Percentiles rank a stretch among this genome's conserved stretches.
Conservation (phyloP, 2,329 filamentous ascomycete genomes). For the Dryadomyces quercus-mongolicae region DNA sequence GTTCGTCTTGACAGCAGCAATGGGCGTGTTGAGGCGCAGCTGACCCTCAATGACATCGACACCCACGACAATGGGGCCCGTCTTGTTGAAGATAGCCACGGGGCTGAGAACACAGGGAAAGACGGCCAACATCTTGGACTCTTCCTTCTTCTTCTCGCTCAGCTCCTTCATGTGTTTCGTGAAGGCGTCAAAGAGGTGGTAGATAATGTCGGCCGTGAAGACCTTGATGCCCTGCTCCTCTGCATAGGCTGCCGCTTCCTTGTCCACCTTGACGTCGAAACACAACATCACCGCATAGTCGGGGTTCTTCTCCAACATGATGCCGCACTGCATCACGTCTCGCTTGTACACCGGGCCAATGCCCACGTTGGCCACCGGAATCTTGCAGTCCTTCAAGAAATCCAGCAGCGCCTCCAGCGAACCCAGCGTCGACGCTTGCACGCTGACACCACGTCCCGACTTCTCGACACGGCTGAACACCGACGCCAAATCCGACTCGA, state of each 20-base stretch:
- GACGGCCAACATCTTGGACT: conserved; percentile 87
- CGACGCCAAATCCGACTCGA: conserved; percentile 86
- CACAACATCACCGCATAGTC: conserved; percentile 99
- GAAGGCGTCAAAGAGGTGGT: conserved; percentile 94
- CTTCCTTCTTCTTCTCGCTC: conserved; percentile 86
- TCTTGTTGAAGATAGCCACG: conserved; percentile 98
- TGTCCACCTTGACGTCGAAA: conserved; percentile 99
- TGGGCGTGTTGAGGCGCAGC: conserved; percentile 76
- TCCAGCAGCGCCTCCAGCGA: conserved; percentile 93
- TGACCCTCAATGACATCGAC: conserved; percentile 90
- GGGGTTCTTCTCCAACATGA: conserved; percentile 91
- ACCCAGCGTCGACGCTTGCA: conserved; percentile 93
- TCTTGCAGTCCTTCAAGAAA: conserved; percentile 92
- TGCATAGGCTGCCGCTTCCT: conserved; percentile 82
- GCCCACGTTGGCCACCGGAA: conserved; percentile 92
- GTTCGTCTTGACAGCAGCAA: conserved; percentile 77
- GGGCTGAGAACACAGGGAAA: conserved; percentile 87
- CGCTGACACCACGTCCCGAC: conserved; percentile 85
- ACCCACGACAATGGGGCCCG: conserved; percentile 84
- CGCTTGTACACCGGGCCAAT: conserved; percentile 97
- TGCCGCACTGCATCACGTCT: conserved; percentile 88
- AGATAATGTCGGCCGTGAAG: conserved; percentile 98
- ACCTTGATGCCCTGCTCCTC: conserved; percentile 94
- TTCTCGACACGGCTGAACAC: conserved; percentile 86
- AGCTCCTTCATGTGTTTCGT: conserved; percentile 87